Conservation (phyloP, 345 rosid genomes). For the Corchorus capsularis region DNA sequence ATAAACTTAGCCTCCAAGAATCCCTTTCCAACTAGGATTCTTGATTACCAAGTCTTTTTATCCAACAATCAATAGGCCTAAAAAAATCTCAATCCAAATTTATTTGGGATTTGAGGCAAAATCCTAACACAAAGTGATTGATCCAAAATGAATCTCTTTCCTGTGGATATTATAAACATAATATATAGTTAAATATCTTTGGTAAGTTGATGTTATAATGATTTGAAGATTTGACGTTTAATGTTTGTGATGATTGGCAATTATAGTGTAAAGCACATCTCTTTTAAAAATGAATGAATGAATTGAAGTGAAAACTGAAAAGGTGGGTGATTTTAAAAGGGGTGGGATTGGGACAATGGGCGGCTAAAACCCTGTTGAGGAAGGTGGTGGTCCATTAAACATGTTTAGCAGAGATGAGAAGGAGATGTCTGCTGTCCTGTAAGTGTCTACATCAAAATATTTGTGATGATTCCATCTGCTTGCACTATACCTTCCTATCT, state of each 20-base stretch:
- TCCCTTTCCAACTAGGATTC: too few relatives aligned
- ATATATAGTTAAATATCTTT: neutral
- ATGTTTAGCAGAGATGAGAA: neutral
- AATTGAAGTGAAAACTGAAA: neutral
- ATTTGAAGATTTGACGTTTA: neutral
- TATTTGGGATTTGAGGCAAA: too few relatives aligned
- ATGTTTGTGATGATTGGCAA: neutral
- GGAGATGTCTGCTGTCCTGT: neutral
- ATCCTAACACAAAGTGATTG: too few relatives aligned
- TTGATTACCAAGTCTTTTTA: too few relatives aligned
- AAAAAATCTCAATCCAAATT: too few relatives aligned
- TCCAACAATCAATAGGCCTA: too few relatives aligned
- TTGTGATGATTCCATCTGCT: conserved; percentile 6
- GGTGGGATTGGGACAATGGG: neutral
- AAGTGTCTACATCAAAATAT: neutral
- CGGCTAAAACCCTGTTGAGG: neutral
- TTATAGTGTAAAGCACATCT: neutral
- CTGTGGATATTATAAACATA: neutral
- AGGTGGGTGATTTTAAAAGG: neutral
- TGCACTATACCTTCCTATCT: neutral
- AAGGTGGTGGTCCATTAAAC: neutral
- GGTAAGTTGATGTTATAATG: neutral
- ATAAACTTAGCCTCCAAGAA: too few relatives aligned
- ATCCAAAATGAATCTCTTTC: neutral
- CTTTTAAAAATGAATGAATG: neutral